phyloP scores from a whole-genome alignment of 306 rosid species.

The Morella rubra region DNA sequence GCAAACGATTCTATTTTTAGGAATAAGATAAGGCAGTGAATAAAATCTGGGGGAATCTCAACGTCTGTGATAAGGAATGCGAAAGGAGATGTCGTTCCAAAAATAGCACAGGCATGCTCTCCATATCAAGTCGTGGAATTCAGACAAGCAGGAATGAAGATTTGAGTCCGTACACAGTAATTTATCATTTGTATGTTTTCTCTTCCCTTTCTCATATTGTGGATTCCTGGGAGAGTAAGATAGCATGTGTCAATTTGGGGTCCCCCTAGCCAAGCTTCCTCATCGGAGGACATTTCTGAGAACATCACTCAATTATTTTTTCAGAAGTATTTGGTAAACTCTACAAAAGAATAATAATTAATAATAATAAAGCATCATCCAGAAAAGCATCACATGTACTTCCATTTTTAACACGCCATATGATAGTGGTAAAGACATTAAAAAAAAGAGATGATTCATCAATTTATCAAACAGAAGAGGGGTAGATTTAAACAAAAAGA shows the following conservation, averaged over 20 bases:
- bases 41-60: constrained; percentile 6
- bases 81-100: constrained; percentile 19
- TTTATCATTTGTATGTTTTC: background rate
- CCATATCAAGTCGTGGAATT: background rate
- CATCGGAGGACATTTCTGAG: background rate
- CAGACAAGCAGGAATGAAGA: constrained; percentile 8
- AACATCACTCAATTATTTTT: background rate
- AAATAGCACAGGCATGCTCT: background rate
- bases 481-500: background rate
- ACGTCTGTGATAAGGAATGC: constrained; percentile 16
- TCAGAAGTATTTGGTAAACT: too few species aligned
- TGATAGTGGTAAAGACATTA: too few species aligned
- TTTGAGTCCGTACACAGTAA: constrained; percentile 6
- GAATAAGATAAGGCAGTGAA: background rate
- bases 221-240: background rate
- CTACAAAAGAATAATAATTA: too few species aligned
- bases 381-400: too few species aligned
- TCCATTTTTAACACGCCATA: too few species aligned
- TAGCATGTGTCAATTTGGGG: background rate
- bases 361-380: too few species aligned
- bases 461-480: background rate
- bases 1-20: background rate
- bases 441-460: too few species aligned
- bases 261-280: background rate
- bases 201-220: background rate